Evolutionary conservation across 148 eudicot genomes (phyloP).

Genomic region (Rhododendron henanense): DNA sequence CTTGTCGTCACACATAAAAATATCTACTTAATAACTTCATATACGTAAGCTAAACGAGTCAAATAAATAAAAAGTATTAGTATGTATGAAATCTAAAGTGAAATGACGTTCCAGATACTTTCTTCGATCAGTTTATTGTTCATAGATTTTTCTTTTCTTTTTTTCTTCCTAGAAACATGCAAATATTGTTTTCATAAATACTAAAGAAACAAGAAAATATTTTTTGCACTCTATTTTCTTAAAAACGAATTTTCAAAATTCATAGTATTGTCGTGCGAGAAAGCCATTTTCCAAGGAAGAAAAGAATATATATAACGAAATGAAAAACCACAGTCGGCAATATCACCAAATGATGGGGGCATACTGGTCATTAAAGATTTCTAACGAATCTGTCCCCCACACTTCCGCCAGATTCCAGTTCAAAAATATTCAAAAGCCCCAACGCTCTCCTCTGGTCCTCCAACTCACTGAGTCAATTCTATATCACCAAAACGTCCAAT

Average conservation of each 20-base stretch:
- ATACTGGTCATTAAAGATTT: slow-evolving; percentile 5
- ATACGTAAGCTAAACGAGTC: background rate
- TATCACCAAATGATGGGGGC: slow-evolving; percentile 3
- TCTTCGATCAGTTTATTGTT: background rate
- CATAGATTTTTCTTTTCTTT: no score
- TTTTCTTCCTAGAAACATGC: background rate
- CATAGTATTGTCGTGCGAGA: no score
- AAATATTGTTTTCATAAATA: background rate
- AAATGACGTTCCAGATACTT: background rate
- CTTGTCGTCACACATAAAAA: background rate
- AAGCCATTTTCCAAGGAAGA: no score
- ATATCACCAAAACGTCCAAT: slow-evolving; percentile 3
- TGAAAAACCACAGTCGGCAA: background rate
- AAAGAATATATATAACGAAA: no score
- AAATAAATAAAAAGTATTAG: background rate
- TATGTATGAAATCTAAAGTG: background rate
- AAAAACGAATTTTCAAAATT: background rate
- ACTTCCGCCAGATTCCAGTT: slow-evolving; percentile 24
- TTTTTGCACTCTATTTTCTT: background rate
- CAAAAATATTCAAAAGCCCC: slow-evolving; percentile 26
- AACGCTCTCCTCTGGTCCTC: slow-evolving; percentile 4
- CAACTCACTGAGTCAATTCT: slow-evolving; percentile 17
- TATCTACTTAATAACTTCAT: background rate
- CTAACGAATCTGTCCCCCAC: slow-evolving; percentile 17
- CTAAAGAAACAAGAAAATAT: no score